phyloP scores from a whole-genome alignment of 306 rosid genomes.

The Clitoria ternatea region DNA sequence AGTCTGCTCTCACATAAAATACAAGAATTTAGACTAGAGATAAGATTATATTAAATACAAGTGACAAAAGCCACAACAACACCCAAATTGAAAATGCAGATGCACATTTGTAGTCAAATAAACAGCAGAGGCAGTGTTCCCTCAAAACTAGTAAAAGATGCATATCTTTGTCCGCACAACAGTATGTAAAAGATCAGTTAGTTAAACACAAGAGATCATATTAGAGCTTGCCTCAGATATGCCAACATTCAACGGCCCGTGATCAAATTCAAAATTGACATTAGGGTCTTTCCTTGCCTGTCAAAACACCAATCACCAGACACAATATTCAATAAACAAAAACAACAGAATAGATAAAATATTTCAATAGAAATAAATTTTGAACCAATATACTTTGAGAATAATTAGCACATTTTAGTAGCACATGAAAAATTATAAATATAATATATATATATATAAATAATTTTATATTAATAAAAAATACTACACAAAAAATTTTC shows the following conservation, averaged over 20 bases:
- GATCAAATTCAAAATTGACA: conserved; percentile 64
- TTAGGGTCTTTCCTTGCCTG: conserved; percentile 53
- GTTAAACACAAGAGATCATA: neutral
- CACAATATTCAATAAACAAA: neutral
- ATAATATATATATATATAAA: too few relatives aligned
- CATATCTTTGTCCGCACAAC: neutral
- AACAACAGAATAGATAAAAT: neutral
- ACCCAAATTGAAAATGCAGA: neutral
- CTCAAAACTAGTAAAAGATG: neutral
- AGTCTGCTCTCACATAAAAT: neutral
- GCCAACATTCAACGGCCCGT: conserved; percentile 48
- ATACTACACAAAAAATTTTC: too few relatives aligned
- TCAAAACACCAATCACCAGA: conserved; percentile 26
- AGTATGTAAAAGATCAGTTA: neutral
- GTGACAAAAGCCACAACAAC: neutral
- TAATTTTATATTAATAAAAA: too few relatives aligned
- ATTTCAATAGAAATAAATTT: neutral
- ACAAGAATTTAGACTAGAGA: neutral
- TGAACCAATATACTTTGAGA: neutral
- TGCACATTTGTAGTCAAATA: conserved; percentile 12
- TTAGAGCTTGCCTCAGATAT: conserved; percentile 75
- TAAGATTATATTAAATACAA: neutral
- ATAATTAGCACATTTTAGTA: neutral
- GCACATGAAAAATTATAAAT: too few relatives aligned
- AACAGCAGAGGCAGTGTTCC: neutral